A percentile compares a stretch with the other conserved stretches of the same genome.
These are phyloP conservation scores for Plasmodium vivax DNA, from an alignment of 169 alveolate species.

Conservation along the genomic window DNA sequence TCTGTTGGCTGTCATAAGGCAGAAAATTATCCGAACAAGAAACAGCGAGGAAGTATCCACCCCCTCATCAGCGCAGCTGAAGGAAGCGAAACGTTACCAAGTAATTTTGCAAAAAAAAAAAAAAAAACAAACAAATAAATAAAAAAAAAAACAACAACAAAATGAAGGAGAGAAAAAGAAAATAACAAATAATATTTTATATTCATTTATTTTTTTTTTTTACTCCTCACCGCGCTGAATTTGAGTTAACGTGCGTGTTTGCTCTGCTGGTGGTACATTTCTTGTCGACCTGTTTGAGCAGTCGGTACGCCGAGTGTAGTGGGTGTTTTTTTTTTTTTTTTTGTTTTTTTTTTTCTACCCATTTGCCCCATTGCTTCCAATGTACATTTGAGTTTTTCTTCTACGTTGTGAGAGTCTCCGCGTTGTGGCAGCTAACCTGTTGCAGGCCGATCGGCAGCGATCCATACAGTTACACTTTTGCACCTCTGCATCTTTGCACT, in stretches of 20 bases:
- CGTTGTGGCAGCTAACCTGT: not conserved
- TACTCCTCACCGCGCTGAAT: not conserved
- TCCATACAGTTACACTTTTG: not conserved
- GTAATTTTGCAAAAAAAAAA: constrained; percentile 1
- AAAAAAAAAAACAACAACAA: not conserved
- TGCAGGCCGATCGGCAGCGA: not conserved
- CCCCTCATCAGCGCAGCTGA: not conserved
- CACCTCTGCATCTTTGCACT: not conserved
- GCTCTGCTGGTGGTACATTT: no score
- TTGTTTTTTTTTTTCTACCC: not conserved
- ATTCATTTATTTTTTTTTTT: not conserved
- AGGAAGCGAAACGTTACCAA: constrained; percentile 4
- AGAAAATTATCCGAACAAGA: not conserved
- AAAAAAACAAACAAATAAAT: not conserved
- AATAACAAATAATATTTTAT: not conserved
- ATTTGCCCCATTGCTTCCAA: not conserved
- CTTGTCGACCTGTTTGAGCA: no score
- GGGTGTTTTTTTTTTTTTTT: no score
- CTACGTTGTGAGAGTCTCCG: not conserved
- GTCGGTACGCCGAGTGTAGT: no score
- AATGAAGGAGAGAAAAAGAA: not conserved
- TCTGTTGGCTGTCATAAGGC: not conserved
- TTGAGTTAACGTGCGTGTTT: no score
- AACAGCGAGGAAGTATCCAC: not conserved
- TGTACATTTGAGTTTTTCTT: not conserved